phyloP scores from a whole-genome alignment of 2,329 filamentous ascomycete genomes.

The Huntiella decipiens region DNA sequence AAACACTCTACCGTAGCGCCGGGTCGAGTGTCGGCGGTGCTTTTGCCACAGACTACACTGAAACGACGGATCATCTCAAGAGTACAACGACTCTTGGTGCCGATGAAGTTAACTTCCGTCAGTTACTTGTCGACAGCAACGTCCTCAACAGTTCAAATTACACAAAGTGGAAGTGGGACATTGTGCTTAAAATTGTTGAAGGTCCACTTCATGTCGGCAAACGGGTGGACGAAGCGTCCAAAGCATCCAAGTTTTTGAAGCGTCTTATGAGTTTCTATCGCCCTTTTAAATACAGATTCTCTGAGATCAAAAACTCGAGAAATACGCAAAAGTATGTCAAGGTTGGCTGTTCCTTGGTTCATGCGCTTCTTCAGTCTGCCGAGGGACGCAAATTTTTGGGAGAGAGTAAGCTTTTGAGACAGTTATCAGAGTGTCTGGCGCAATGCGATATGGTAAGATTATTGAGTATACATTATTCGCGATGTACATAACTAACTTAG shows the following conservation, averaged over 20 bases:
- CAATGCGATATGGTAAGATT: conserved; percentile 68
- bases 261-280: conserved; percentile 85
- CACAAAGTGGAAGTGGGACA: conserved; percentile 92
- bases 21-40: background rate
- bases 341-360: conserved; percentile 73
- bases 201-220: conserved; percentile 83
- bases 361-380: conserved; percentile 64
- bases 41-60: conserved; percentile 16
- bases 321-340: conserved; percentile 87
- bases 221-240: conserved; percentile 80
- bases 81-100: conserved; percentile 10
- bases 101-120: conserved; percentile 44
- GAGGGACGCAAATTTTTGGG: conserved; percentile 73
- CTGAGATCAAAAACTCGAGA: conserved; percentile 73
- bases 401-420: conserved; percentile 81
- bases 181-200: conserved; percentile 78
- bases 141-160: conserved; percentile 82
- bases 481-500: background rate
- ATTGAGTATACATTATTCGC: background rate
- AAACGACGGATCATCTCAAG: conserved; percentile 37
- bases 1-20: conserved; percentile 69
- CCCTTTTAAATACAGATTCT: conserved; percentile 92
- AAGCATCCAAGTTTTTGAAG: conserved; percentile 91
- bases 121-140: conserved; percentile 55
- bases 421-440: conserved; percentile 87